These are phyloP conservation scores for Eutrema salsugineum DNA, from an alignment of 441 rosid genomes.

Conservation along the genomic window DNA sequence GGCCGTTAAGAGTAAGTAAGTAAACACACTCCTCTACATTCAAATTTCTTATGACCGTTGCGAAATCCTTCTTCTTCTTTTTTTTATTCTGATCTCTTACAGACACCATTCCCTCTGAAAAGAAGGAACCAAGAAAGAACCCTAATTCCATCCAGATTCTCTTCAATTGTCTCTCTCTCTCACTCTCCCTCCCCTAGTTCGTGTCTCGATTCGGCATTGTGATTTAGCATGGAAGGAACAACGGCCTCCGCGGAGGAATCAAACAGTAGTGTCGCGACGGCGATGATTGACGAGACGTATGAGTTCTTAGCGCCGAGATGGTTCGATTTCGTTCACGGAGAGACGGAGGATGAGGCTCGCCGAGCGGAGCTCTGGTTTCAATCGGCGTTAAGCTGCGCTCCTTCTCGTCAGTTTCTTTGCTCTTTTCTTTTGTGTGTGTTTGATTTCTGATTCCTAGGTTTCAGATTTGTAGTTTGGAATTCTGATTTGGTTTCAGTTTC, in stretches of 20 bases:
- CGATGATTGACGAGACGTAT: conserved; percentile 56
- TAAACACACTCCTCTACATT: conserved; percentile 26
- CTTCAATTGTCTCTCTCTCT: background rate
- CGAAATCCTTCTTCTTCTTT: conserved; percentile 11
- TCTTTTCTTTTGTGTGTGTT: background rate
- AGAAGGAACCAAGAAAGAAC: conserved; percentile 5
- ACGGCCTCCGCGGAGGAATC: conserved; percentile 40
- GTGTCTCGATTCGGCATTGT: background rate
- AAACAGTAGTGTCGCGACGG: conserved; percentile 7
- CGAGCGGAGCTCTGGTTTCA: conserved; percentile 90
- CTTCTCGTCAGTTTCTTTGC: conserved; percentile 67
- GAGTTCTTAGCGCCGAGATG: conserved; percentile 92
- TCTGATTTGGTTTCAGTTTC: background rate
- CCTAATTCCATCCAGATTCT: conserved; percentile 11
- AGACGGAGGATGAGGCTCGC: conserved; percentile 62
- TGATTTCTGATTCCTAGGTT: background rate
- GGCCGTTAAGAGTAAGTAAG: conserved; percentile 32
- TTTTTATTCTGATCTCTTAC: conserved; percentile 6
- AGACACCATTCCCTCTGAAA: conserved; percentile 10
- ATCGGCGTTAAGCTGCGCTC: conserved; percentile 69
- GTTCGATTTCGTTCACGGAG: conserved; percentile 68
- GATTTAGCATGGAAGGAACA: background rate
- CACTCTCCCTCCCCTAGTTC: background rate
- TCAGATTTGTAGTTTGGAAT: background rate
- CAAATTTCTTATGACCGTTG: conserved; percentile 72